Conservation (phyloP, 208 protist genomes). For the Trypanosoma cruzi region DNA sequence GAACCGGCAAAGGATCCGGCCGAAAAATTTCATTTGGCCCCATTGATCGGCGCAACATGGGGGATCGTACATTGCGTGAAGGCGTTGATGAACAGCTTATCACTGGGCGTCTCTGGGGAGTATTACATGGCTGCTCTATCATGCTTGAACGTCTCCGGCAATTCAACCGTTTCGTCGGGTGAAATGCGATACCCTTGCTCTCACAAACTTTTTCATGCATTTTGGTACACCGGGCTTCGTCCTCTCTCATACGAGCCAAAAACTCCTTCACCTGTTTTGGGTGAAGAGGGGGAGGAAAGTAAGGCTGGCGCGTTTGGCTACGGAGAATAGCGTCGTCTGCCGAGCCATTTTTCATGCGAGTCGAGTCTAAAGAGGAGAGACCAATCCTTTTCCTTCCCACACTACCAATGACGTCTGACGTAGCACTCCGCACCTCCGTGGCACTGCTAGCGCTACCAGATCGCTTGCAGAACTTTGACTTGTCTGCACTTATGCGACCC, state of each 20-base stretch:
- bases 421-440: background rate
- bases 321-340: background rate
- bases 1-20: background rate
- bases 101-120: background rate
- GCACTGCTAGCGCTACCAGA: background rate
- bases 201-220: constrained; percentile 18
- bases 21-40: background rate
- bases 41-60: background rate
- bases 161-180: background rate
- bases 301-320: background rate
- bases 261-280: constrained; percentile 18
- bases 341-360: background rate
- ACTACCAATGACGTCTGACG: background rate
- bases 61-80: background rate
- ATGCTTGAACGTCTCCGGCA: background rate
- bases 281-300: background rate
- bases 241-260: constrained; percentile 20
- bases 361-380: background rate
- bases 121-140: background rate
- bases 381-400: background rate
- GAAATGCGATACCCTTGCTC: constrained; percentile 12
- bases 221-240: background rate
- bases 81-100: background rate
- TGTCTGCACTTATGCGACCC: background rate
- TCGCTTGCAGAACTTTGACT: constrained; percentile 11